A percentile compares a stretch with the other conserved stretches of the same genome.
Evolutionary conservation across 2,329 filamentous ascomycete species (phyloP).

Genomic region (Sporothrix brasiliensis): DNA sequence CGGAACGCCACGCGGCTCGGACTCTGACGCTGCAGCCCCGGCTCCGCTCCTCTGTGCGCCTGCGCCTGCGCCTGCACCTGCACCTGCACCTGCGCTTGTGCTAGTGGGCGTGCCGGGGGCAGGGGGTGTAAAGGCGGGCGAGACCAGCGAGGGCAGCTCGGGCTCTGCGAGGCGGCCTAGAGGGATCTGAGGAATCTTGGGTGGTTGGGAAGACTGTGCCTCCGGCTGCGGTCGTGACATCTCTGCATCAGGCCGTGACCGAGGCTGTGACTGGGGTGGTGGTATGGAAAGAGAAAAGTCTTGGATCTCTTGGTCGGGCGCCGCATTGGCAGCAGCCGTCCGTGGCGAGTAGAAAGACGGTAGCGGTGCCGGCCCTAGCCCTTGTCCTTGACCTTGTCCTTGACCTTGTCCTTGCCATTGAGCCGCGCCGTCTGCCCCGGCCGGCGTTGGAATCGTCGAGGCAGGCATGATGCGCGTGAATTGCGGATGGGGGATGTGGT

Average conservation of each 20-base stretch:
- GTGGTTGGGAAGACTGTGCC: neutral
- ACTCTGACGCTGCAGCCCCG: neutral
- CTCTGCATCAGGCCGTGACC: neutral
- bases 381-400: neutral
- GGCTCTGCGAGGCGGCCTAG: slow-evolving; percentile 2
- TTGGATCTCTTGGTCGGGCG: slow-evolving; percentile 33
- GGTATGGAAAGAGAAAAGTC: slow-evolving; percentile 18
- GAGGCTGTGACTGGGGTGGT: neutral
- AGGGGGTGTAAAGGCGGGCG: slow-evolving; percentile 24
- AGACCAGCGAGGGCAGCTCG: slow-evolving; percentile 23
- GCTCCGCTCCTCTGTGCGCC: neutral
- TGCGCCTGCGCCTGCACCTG: too few relatives aligned
- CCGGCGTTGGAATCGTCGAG: neutral
- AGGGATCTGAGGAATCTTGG: neutral
- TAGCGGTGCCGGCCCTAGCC: slow-evolving; percentile 16
- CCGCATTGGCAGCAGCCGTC: slow-evolving; percentile 32
- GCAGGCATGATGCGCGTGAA: slow-evolving; percentile 16
- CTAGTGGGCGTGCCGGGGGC: slow-evolving; percentile 1
- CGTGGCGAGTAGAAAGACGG: slow-evolving; percentile 36
- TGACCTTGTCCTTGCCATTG: slow-evolving; percentile 1
- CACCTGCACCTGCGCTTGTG: neutral
- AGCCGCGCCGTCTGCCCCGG: neutral
- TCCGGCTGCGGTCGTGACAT: neutral
- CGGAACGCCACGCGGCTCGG: slow-evolving; percentile 55
- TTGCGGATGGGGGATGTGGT: neutral